Evolutionary conservation across 2,329 filamentous ascomycete species (phyloP).

Genomic region (Botrytis tulipae): DNA sequence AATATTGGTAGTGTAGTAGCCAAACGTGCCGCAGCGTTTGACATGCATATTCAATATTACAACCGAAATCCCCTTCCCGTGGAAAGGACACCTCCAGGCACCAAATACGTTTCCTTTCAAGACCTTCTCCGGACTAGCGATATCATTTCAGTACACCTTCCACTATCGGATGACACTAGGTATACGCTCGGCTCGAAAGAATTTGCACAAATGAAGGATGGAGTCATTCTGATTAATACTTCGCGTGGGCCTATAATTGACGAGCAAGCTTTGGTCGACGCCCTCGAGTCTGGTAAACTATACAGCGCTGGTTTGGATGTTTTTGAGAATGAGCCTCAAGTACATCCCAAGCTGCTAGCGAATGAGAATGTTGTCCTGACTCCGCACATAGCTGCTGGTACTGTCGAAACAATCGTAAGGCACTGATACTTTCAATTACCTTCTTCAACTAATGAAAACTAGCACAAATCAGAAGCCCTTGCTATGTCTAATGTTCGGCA

Average conservation of each 20-base stretch:
- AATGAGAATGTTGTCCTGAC: conserved; percentile 72
- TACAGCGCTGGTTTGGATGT: conserved; percentile 73
- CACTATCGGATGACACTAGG: conserved; percentile 64
- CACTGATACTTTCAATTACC: neutral
- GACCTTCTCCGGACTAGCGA: conserved; percentile 67
- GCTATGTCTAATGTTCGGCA: conserved; percentile 66
- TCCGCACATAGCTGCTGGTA: conserved; percentile 83
- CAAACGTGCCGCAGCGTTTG: conserved; percentile 68
- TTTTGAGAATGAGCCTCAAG: conserved; percentile 73
- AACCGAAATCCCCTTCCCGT: conserved; percentile 63
- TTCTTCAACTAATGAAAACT: conserved; percentile 18
- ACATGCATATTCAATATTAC: conserved; percentile 72
- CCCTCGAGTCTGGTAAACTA: conserved; percentile 66
- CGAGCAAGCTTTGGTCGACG: conserved; percentile 71
- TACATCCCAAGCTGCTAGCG: conserved; percentile 69
- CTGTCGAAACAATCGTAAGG: conserved; percentile 50
- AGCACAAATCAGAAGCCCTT: conserved; percentile 69
- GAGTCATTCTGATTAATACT: conserved; percentile 77
- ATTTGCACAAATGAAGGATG: conserved; percentile 73
- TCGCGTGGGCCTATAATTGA: conserved; percentile 78
- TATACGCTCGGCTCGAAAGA: conserved; percentile 68
- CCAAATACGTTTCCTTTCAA: conserved; percentile 69
- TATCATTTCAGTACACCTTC: conserved; percentile 74
- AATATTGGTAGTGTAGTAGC: conserved; percentile 76
- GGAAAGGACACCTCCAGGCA: conserved; percentile 49